Conservation (phyloP, 371 early-diverging fungal species). For the Zychaea mexicana region DNA sequence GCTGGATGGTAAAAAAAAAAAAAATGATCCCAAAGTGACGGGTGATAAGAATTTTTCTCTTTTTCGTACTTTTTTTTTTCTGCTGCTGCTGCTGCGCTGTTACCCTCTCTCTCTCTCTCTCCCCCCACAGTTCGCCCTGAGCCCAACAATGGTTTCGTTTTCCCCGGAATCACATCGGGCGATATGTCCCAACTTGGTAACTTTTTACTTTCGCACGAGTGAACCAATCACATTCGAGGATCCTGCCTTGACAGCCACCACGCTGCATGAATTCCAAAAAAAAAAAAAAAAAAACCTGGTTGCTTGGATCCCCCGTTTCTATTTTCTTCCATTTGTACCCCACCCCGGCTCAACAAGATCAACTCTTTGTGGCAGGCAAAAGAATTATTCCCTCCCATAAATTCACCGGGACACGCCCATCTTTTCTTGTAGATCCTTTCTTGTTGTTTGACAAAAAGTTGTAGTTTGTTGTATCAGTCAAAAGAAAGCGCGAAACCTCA, state of each 20-base stretch:
- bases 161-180: slow-evolving; percentile 10
- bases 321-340: background rate
- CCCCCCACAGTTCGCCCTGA: background rate
- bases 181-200: slow-evolving; percentile 11
- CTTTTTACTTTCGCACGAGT: slow-evolving; percentile 15
- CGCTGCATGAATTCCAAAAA: background rate
- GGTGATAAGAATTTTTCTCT: slow-evolving; percentile 11
- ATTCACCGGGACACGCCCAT: too few species aligned
- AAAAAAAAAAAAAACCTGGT: background rate
- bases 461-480: too few species aligned
- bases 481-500: background rate
- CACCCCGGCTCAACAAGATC: too few species aligned
- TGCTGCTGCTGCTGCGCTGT: too few species aligned
- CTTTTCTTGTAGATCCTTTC: too few species aligned
- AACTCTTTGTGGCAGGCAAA: too few species aligned
- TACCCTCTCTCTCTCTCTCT: too few species aligned
- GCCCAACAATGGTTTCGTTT: slow-evolving; percentile 6
- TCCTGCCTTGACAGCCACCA: slow-evolving; percentile 6
- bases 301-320: background rate
- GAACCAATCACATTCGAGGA: slow-evolving; percentile 12
- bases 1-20: background rate
- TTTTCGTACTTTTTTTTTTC: too few species aligned
- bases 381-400: too few species aligned
- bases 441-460: too few species aligned
- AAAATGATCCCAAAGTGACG: slow-evolving; percentile 14